A percentile compares a stretch with the other conserved stretches of the same genome.
These are phyloP conservation scores for Candida silvicultrix DNA, from an alignment of 805 yeast species.

Conservation along the genomic window DNA sequence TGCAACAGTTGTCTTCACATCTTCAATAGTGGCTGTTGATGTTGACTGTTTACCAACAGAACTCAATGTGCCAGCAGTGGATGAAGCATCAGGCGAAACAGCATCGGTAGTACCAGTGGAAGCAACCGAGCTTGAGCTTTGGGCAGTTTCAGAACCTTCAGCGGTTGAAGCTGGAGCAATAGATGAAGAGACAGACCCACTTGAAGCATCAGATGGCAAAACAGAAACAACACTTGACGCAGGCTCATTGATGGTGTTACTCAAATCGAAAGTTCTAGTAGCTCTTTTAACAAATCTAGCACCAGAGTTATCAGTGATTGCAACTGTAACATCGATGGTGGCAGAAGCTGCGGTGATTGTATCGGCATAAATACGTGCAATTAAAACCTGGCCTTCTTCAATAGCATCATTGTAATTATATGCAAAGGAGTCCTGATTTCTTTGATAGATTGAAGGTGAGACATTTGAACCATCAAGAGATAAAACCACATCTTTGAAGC, in stretches of 20 bases:
- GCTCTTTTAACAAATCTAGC: constrained; percentile 1
- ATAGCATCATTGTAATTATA: not conserved
- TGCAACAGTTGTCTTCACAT: not conserved
- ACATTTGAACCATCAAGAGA: not conserved
- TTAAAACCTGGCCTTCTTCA: not conserved
- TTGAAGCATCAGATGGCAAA: not conserved
- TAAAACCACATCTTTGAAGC: not conserved
- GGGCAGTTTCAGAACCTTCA: not conserved
- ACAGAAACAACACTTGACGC: not conserved
- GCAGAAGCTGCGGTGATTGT: not conserved
- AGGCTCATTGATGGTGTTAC: not conserved
- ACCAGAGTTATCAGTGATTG: not conserved
- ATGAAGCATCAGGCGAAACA: not conserved
- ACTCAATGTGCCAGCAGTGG: not conserved
- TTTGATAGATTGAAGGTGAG: constrained; percentile 1
- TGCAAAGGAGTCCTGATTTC: not conserved
- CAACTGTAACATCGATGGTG: not conserved
- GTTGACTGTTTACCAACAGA: not conserved
- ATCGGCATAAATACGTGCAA: not conserved
- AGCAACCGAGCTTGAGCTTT: not conserved
- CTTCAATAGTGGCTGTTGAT: constrained; percentile 7
- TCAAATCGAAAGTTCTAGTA: not conserved
- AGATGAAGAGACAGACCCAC: not conserved
- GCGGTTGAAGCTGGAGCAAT: not conserved
- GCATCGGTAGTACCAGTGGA: not conserved